Conservation (phyloP, 1,139 yeast genomes). For the Geotrichum phurueaensis region DNA sequence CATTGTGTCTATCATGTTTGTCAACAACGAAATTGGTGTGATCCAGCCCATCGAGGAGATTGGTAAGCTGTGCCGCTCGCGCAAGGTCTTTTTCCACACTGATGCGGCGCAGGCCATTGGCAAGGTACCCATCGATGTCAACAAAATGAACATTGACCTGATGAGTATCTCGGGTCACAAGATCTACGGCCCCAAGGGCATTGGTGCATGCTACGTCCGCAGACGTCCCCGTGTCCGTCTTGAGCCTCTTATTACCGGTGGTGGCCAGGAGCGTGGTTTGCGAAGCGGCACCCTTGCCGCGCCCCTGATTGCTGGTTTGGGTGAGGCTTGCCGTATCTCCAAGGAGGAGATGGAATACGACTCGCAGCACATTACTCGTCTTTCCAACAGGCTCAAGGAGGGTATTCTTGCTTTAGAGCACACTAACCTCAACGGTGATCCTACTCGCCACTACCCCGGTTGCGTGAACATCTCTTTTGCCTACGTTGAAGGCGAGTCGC, state of each 20-base stretch:
- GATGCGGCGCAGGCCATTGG: conserved; percentile 98
- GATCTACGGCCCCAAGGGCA: conserved; percentile 96
- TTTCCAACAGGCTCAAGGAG: conserved; percentile 65
- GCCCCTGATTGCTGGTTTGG: conserved; percentile 90
- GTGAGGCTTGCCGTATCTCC: conserved; percentile 92
- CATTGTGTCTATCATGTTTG: conserved; percentile 94
- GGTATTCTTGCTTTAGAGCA: conserved; percentile 80
- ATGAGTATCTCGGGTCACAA: conserved; percentile 94
- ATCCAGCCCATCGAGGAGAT: conserved; percentile 94
- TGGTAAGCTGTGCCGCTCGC: conserved; percentile 76
- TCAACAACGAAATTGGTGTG: conserved; percentile 96
- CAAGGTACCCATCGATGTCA: conserved; percentile 86
- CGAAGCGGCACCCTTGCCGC: conserved; percentile 97
- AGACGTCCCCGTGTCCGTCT: conserved; percentile 98
- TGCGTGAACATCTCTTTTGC: conserved; percentile 97
- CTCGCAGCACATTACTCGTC: conserved; percentile 56
- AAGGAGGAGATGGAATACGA: conserved; percentile 69
- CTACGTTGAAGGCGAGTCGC: conserved; percentile 94
- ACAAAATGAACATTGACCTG: conserved; percentile 85
- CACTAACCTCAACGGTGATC: conserved; percentile 84
- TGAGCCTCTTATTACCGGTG: conserved; percentile 93
- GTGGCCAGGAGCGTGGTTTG: conserved; percentile 98
- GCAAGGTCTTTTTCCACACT: conserved; percentile 95
- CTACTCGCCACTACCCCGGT: conserved; percentile 70
- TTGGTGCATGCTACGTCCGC: conserved; percentile 92